These are phyloP conservation scores for Rhodotorula sp. DNA, from an alignment of 1,284 basidiomycete species.

Conservation along the genomic window DNA sequence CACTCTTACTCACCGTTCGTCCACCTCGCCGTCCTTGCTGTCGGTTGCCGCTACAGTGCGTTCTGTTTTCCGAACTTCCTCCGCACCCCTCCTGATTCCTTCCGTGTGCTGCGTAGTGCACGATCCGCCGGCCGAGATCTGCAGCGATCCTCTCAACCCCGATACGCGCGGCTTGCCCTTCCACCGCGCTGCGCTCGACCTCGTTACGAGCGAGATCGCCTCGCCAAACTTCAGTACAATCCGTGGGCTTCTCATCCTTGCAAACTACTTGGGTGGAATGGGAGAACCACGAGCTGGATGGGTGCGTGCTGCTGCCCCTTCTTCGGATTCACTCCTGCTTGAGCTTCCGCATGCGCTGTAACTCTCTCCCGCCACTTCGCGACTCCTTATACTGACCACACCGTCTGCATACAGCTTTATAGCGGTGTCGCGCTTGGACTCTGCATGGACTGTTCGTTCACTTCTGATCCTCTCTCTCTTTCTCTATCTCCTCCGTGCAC, in stretches of 20 bases:
- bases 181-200: background rate
- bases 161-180: background rate
- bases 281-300: background rate
- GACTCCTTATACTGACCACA: too few species aligned
- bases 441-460: background rate
- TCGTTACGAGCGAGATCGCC: background rate
- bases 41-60: background rate
- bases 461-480: background rate
- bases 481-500: too few species aligned
- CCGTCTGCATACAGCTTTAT: background rate
- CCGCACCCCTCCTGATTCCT: background rate
- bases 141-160: background rate
- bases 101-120: background rate
- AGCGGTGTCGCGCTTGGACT: background rate
- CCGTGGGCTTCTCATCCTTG: background rate
- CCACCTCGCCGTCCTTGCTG: background rate
- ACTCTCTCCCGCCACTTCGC: too few species aligned
- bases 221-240: slow-evolving; percentile 1
- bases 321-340: too few species aligned
- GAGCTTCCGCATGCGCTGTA: too few species aligned
- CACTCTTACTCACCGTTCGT: background rate
- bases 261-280: background rate
- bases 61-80: too few species aligned
- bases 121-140: background rate
- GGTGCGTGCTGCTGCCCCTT: background rate